Conservation (phyloP, 331 rosid species). For the Acacia concinna region DNA sequence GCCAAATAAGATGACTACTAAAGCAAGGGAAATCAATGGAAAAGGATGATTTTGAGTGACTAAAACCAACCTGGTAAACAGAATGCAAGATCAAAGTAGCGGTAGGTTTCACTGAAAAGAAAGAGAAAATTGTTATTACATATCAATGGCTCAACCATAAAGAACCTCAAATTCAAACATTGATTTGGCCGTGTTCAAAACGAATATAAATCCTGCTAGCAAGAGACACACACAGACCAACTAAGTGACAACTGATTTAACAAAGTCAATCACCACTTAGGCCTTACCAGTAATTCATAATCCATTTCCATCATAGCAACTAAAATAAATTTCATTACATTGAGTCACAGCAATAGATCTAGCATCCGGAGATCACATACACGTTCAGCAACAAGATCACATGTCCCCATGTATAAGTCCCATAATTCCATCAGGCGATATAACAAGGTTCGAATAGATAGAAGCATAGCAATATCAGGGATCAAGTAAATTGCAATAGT, state of each 20-base stretch:
- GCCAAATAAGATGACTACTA: not conserved
- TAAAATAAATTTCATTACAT: not conserved
- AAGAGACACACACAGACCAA: not conserved
- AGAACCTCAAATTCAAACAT: not conserved
- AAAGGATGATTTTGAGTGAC: not conserved
- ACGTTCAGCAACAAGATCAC: not conserved
- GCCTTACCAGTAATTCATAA: not conserved
- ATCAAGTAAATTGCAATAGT: not conserved
- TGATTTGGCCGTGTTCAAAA: not conserved
- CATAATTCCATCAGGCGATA: not conserved
- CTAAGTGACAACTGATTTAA: not conserved
- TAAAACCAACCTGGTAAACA: constrained; percentile 50
- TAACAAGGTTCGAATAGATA: not conserved
- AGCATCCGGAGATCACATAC: not conserved
- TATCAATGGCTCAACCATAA: not conserved
- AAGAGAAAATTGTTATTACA: not conserved
- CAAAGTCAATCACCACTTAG: not conserved
- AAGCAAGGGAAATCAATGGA: not conserved
- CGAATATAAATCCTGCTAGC: not conserved
- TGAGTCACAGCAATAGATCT: constrained; percentile 29
- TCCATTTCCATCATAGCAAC: not conserved
- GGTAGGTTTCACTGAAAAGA: constrained; percentile 61
- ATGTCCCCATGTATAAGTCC: not conserved
- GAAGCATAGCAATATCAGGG: not conserved
- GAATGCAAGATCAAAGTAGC: constrained; percentile 67